Evolutionary conservation across 2,329 filamentous ascomycete genomes (phyloP).

Genomic region (Fusarium tuaranense): DNA sequence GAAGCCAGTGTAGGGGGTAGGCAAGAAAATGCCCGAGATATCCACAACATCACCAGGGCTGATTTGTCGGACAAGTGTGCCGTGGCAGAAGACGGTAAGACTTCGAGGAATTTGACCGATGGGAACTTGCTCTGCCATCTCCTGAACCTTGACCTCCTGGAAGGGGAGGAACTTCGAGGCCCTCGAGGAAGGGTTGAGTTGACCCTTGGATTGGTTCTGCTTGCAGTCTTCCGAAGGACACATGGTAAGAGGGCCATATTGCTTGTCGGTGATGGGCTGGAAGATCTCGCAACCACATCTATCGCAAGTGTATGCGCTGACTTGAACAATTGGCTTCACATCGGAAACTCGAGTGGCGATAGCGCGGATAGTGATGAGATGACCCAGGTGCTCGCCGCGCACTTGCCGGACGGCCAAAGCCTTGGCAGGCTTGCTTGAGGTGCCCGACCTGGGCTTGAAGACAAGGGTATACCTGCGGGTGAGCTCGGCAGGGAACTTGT

Average conservation of each 20-base stretch:
- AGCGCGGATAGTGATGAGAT: constrained; percentile 92
- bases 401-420: constrained; percentile 92
- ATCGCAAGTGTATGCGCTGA: constrained; percentile 98
- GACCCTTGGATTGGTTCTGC: constrained; percentile 90
- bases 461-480: constrained; percentile 95
- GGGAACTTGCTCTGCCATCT: constrained; percentile 98
- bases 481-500: constrained; percentile 90
- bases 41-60: constrained; percentile 96
- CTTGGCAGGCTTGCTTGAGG: constrained; percentile 71
- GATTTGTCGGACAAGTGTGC: constrained; percentile 84
- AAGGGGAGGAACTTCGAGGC: constrained; percentile 98
- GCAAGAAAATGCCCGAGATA: constrained; percentile 93
- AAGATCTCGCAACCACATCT: constrained; percentile 97
- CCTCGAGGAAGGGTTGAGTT: constrained; percentile 93
- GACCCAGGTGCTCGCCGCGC: constrained; percentile 90
- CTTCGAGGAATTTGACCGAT: constrained; percentile 97
- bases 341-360: constrained; percentile 97
- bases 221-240: constrained; percentile 94
- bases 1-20: constrained; percentile 98
- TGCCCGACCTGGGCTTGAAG: constrained; percentile 90
- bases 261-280: constrained; percentile 91
- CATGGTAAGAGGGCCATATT: constrained; percentile 86
- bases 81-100: constrained; percentile 89
- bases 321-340: constrained; percentile 96
- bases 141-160: constrained; percentile 98